A percentile compares a stretch with the other conserved stretches of the same genome.
Conservation (phyloP, 805 yeast species). For the Starmerella potacharoeniae region DNA sequence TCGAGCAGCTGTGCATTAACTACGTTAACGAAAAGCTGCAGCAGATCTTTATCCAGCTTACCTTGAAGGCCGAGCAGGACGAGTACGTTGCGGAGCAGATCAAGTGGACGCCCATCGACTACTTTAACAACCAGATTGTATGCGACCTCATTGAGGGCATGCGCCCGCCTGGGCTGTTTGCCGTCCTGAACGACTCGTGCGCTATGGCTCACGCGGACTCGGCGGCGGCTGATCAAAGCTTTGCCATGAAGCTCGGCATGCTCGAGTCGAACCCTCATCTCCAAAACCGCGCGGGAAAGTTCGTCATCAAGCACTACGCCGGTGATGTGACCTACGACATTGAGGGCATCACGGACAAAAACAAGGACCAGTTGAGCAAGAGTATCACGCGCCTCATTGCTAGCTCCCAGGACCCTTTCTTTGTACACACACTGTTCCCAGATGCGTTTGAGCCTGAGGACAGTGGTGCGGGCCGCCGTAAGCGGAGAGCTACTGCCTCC, state of each 20-base stretch:
- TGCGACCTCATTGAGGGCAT: conserved; percentile 91
- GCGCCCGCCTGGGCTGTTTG: conserved; percentile 93
- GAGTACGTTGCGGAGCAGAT: conserved; percentile 92
- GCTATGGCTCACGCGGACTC: conserved; percentile 99
- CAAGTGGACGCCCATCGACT: conserved; percentile 94
- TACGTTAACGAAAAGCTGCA: conserved; percentile 92
- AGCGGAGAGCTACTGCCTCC: conserved; percentile 91
- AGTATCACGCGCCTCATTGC: conserved; percentile 72
- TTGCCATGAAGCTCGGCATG: conserved; percentile 80
- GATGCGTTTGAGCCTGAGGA: conserved; percentile 48
- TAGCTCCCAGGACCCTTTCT: conserved; percentile 57
- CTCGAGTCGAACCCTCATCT: conserved; percentile 76
- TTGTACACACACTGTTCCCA: conserved; percentile 47
- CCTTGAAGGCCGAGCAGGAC: conserved; percentile 94
- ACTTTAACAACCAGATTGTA: conserved; percentile 90
- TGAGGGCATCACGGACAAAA: conserved; percentile 85
- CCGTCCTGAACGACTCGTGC: conserved; percentile 91
- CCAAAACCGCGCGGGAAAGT: conserved; percentile 77
- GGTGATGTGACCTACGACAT: conserved; percentile 96
- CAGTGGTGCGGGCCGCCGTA: conserved; percentile 36
- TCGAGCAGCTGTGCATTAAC: conserved; percentile 90
- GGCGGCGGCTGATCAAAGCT: conserved; percentile 90
- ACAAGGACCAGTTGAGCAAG: conserved; percentile 84
- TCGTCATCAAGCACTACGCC: conserved; percentile 90
- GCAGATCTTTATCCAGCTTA: conserved; percentile 90